These are phyloP conservation scores for Magnolia sinica DNA, from an alignment of 164 flowering plant genomes.

Conservation along the genomic window DNA sequence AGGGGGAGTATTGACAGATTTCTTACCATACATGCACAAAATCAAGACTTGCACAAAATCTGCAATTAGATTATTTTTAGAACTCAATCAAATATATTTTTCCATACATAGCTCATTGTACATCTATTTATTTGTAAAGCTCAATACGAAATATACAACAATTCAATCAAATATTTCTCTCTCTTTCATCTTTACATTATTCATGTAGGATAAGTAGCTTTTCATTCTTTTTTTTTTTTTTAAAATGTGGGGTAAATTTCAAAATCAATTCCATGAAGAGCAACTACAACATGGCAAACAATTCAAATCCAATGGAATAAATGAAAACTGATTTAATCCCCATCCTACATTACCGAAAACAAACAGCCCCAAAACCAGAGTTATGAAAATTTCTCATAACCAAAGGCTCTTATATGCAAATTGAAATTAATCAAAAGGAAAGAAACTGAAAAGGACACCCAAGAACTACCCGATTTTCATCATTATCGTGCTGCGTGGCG, in stretches of 20 bases:
- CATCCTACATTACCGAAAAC: background rate
- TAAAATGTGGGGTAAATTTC: background rate
- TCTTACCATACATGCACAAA: no score
- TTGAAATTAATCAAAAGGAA: background rate
- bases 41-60: no score
- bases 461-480: constrained; percentile 29
- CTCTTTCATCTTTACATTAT: no score
- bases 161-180: no score
- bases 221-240: no score
- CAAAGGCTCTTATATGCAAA: background rate
- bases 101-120: no score
- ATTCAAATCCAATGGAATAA: background rate
- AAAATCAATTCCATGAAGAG: background rate
- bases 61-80: no score
- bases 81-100: no score
- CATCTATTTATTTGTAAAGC: no score
- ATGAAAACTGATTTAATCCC: background rate
- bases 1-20: no score
- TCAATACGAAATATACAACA: no score
- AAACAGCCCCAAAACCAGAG: background rate
- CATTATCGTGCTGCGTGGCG: constrained; percentile 11
- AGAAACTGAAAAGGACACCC: background rate
- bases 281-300: background rate
- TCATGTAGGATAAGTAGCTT: no score
- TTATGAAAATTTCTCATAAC: background rate